Base-by-base conservation (phyloP, 139 green algal species). In the Zygnema cylindricum region DNA sequence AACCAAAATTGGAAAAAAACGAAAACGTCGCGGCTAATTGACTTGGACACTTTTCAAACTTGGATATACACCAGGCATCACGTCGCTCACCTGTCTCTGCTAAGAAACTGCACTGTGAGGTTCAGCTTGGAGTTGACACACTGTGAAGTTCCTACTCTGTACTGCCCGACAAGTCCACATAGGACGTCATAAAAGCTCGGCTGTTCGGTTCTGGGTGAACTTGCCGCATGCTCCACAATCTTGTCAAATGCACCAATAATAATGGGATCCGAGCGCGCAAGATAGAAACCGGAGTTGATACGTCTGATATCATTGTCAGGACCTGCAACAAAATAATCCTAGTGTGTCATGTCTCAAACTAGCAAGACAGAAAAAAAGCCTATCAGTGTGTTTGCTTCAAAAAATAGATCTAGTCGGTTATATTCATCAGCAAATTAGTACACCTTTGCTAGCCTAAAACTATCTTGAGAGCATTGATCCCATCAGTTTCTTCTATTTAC, bases 201-300 rank as follows among this genome's bases (percentile, higher is more conserved):
- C 81, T 90, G 85, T 79, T 90, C 85, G 30, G n/a, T 88, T 25
- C 41, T 25, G n/a, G 79, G 39, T 0, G 79, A 39, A 23, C 57
- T 54, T 23, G 81, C 79, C 32, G 86, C 86, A 85, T 91, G 86
- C 43, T 38, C 79, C 36, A 89, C 81, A 21, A 91, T 89, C 2
- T 57, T 75, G 1, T 85, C 39, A 2, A 91, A 57, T 39, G 86
- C 86, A 54, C 38, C 35, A 16, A 90, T 75, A 0, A 81, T 89
- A 16, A 3, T 23, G 3, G 86, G 32, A 21, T 91, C 86, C 7
- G 79, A 49, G 23, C 82, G 86, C 22, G 85, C 54, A 40, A 91
- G 35, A 69, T 91, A 91, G 33, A 91, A 91, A 3, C 86, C 86
- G 36, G 86, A 91, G 39, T 91, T 91, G 63, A 91, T 42, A 38